Evolutionary conservation across 441 rosid genomes (phyloP), one percentile per base, ranked within the genome.

Genomic region (Jatropha multifida): DNA sequence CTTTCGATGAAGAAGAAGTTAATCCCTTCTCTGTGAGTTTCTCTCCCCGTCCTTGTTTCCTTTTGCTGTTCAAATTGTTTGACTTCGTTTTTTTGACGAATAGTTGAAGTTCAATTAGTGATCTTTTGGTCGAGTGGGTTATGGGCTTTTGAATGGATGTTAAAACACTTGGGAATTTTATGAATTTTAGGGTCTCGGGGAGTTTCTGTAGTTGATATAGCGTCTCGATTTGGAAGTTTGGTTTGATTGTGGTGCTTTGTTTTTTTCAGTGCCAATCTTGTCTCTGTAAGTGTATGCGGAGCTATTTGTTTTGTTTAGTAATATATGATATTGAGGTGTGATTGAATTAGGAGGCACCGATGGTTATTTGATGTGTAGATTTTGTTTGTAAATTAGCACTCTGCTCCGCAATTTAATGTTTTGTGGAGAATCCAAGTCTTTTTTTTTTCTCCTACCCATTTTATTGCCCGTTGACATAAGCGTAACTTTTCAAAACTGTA

Each of bases 21-120:
- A 91, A 94, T 81, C 98, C 97, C 73, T 94, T 94, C 71, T 82
- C 94, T 32, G 98, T 94, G 69, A 86, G 95, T 85, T 69, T 59
- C 68, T 77, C 48, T 41, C 44, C 73, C 62, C 32, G 32, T 32
- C 8, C 3, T 51, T 11, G 59, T n/a, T 68, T 71, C 49, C 3
- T 11, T 68, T 55, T 42, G 4, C 2, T 14, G 56, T 48, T 75
- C 13, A 17, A 2, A 40, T 46, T 27, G 71, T 38, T 40, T 42
- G 61, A 38, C 37, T 54, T 40, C 14, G 7, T 37, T 61, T 26
- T 13, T 60, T 65, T 15, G 52, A 63, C 26, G 26, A 40, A 15
- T 17, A 32, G 32, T 59, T 74, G 61, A 67, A 61, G 42, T 69
- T 59, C 61, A 18, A 27, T 75, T 64, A 23, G 55, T 49, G 52